Percentiles rank a stretch among this genome's conserved stretches.
Conservation (phyloP, 148 eudicot genomes). For the Rhododendron kiyosumense region DNA sequence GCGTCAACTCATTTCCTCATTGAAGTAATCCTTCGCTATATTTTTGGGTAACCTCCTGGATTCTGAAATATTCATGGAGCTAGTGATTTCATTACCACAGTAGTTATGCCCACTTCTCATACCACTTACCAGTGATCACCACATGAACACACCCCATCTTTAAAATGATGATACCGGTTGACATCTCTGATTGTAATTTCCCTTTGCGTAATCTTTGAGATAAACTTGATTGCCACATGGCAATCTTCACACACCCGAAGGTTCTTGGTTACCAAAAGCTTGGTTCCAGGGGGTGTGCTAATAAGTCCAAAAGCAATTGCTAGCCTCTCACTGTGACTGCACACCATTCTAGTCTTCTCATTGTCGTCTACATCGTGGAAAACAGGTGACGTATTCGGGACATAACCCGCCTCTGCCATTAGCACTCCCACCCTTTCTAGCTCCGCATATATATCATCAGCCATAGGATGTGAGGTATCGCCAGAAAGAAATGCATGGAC, state of each 20-base stretch:
- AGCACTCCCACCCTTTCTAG: constrained; percentile 38
- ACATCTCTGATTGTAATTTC: constrained; percentile 27
- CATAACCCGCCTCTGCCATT: constrained; percentile 48
- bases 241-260: constrained; percentile 65
- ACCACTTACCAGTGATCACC: constrained; percentile 51
- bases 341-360: constrained; percentile 56
- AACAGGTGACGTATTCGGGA: constrained; percentile 43
- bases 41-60: not conserved
- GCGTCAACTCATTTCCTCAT: not conserved
- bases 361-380: constrained; percentile 63
- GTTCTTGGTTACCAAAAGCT: constrained; percentile 27
- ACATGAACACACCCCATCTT: constrained; percentile 64
- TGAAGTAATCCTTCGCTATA: not conserved
- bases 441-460: constrained; percentile 51
- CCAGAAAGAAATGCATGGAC: constrained; percentile 55
- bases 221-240: constrained; percentile 56
- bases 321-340: constrained; percentile 60
- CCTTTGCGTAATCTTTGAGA: constrained; percentile 29
- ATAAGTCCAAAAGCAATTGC: constrained; percentile 73
- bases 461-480: constrained; percentile 49
- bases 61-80: not conserved
- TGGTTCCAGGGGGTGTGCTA: constrained; percentile 24
- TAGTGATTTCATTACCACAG: not conserved
- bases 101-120: not conserved
- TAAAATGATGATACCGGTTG: constrained; percentile 45